Evolutionary conservation across 2,329 filamentous ascomycete genomes (phyloP), one percentile per base, ranked within the genome.

Genomic region (Colletotrichum sp.): DNA sequence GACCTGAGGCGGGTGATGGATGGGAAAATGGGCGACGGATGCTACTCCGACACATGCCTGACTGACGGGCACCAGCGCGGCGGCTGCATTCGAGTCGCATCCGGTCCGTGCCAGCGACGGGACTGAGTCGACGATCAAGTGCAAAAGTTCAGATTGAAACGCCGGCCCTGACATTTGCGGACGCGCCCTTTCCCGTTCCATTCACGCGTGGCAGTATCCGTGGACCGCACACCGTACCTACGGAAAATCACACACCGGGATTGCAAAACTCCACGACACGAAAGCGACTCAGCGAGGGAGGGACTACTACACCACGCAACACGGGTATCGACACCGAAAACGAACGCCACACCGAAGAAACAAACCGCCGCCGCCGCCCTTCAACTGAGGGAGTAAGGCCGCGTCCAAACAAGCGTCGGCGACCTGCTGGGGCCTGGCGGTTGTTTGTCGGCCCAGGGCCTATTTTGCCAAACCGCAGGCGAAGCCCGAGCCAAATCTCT

Each of bases 71-170:
- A n/a, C 28, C 70, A 27, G 28, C 73, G n/a, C 19, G 19, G n/a
- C 73, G 64, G 73, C 70, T 68, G 64, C 73, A 63, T 19, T 59
- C 22, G 64, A 74, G 70, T 73, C 73, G 70, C 34, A 68, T 69
- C 59, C 64, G 64, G 64, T 68, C 74, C 64, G 74, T 74, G 70
- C 74, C 57, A 69, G 34, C 39, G 34, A 68, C 59, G 27, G 70
- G 8, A 63, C 71, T 74, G 61, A 74, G 70, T 76, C 74, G 74
- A 69, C 64, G 74, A 76, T 76, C 74, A 57, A 64, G 32, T 16
- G 32, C 15, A 65, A 48, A 48, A 73, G 39, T 63, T 75, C 69
- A 68, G 73, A 75, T 59, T 68, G 73, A 75, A 68, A 75, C 73
- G 69, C n/a, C 19, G 19, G 34, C 27, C 28, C 44, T 34, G 39